Percentiles rank a stretch among this genome's conserved stretches.
phyloP scores from a whole-genome alignment of 495 filamentous ascomycete species.

The Aspergillus steynii region DNA sequence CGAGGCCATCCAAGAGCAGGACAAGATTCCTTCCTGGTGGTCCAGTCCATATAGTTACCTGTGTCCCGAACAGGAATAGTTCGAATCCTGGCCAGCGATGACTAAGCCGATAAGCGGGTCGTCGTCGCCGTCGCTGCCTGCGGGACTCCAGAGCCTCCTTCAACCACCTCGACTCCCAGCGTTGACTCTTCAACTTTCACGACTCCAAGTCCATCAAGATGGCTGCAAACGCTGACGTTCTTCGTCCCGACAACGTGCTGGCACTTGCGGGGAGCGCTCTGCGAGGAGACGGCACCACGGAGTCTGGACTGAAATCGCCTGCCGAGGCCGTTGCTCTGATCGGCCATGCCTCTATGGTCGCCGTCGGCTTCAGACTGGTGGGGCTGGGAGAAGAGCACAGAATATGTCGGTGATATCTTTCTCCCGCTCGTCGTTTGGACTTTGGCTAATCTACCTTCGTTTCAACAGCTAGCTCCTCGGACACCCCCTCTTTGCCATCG shows the following conservation, averaged over 20 bases:
- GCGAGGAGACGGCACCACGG: constrained; percentile 22
- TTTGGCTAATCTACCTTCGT: constrained; percentile 10
- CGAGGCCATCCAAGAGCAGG: no score
- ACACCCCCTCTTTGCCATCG: constrained; percentile 60
- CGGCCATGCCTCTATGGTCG: constrained; percentile 78
- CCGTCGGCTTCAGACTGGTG: constrained; percentile 77
- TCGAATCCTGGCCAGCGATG: background rate
- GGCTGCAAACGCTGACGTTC: constrained; percentile 22
- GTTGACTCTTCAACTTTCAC: background rate
- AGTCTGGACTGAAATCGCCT: constrained; percentile 64
- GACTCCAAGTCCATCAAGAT: constrained; percentile 17
- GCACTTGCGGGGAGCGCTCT: constrained; percentile 36
- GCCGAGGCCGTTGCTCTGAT: constrained; percentile 87
- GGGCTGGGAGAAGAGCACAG: constrained; percentile 80
- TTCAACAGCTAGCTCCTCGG: constrained; percentile 48
- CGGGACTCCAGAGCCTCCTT: background rate
- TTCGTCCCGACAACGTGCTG: constrained; percentile 34
- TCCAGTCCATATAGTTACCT: no score
- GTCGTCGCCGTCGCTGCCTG: background rate
- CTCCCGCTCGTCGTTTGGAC: background rate
- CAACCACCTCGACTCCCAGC: background rate
- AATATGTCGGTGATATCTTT: constrained; percentile 47
- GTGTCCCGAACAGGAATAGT: background rate
- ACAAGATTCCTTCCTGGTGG: no score
- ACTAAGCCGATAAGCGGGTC: background rate